Percentiles rank a stretch among this genome's conserved stretches.
Evolutionary conservation across 179 eudicot genomes (phyloP).

Genomic region (Patellifolia procumbens): DNA sequence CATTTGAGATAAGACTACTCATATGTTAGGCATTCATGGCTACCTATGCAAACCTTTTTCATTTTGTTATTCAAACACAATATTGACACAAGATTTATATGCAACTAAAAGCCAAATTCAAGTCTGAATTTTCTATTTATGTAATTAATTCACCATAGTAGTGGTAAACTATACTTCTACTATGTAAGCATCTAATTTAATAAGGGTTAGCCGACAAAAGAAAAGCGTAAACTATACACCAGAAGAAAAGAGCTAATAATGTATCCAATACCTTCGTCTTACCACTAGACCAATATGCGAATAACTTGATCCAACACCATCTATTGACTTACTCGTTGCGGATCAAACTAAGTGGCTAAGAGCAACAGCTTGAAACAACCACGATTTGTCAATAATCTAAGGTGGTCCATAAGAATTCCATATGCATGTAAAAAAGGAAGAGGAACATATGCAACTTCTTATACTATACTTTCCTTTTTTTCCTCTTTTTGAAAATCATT

Average conservation of each 20-base stretch:
- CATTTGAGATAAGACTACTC: slow-evolving; percentile 31
- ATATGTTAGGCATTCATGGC: slow-evolving; percentile 27
- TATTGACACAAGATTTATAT: background rate
- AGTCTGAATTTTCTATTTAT: background rate
- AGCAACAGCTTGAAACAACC: background rate
- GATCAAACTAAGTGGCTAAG: background rate
- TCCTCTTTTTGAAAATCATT: background rate
- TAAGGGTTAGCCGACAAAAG: too few species aligned
- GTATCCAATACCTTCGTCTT: background rate
- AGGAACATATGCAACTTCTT: slow-evolving; percentile 7
- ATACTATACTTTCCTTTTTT: slow-evolving; percentile 4
- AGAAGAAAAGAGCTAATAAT: too few species aligned
- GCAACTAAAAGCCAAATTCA: background rate
- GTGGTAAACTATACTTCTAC: background rate
- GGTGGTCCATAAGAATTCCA: slow-evolving; percentile 11
- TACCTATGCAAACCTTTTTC: slow-evolving; percentile 6
- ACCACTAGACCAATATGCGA: background rate
- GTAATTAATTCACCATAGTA: background rate
- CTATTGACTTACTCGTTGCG: background rate
- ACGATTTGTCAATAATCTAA: background rate
- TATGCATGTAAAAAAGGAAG: slow-evolving; percentile 15
- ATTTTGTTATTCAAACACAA: background rate
- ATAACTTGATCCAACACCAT: background rate
- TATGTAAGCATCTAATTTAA: too few species aligned
- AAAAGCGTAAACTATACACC: too few species aligned